Conservation (phyloP, 495 filamentous ascomycete species). For the Aspergillus sparsus region DNA sequence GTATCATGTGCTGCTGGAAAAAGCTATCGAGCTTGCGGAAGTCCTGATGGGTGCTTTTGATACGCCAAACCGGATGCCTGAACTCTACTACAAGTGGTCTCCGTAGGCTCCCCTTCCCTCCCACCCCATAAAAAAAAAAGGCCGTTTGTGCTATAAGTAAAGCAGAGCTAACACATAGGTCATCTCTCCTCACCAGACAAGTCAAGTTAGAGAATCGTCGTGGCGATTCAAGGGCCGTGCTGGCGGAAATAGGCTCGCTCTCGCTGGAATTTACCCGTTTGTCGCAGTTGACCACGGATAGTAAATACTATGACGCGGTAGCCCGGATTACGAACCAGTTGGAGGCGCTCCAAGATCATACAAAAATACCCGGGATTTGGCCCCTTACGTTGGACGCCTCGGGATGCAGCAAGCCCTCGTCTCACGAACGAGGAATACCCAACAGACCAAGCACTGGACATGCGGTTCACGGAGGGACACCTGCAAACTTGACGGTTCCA, state of each 20-base stretch:
- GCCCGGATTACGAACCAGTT: slow-evolving; percentile 88
- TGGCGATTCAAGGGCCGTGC: slow-evolving; percentile 60
- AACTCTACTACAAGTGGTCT: slow-evolving; percentile 83
- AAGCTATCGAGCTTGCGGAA: slow-evolving; percentile 85
- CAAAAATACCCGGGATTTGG: slow-evolving; percentile 80
- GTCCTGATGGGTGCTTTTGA: slow-evolving; percentile 91
- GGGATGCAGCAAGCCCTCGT: slow-evolving; percentile 52
- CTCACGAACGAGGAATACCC: slow-evolving; percentile 17
- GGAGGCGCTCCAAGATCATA: slow-evolving; percentile 74
- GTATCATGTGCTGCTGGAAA: slow-evolving; percentile 72
- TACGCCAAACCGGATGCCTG: slow-evolving; percentile 94
- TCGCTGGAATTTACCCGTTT: slow-evolving; percentile 95
- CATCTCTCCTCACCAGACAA: slow-evolving; percentile 32
- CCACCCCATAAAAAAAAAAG: slow-evolving; percentile 1
- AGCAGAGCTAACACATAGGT: too few relatives aligned
- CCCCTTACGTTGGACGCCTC: slow-evolving; percentile 78
- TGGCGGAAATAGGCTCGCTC: slow-evolving; percentile 88
- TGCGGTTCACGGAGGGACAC: slow-evolving; percentile 6
- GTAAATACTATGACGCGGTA: slow-evolving; percentile 93
- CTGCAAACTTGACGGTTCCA: slow-evolving; percentile 19
- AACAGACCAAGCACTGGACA: slow-evolving; percentile 5
- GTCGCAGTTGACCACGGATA: slow-evolving; percentile 82
- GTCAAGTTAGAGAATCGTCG: slow-evolving; percentile 65
- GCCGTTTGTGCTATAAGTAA: slow-evolving; percentile 8
- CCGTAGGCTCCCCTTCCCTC: slow-evolving; percentile 51